These are phyloP conservation scores for Lachnellula subtilissima DNA, from an alignment of 2,329 filamentous ascomycete genomes.

Conservation along the genomic window DNA sequence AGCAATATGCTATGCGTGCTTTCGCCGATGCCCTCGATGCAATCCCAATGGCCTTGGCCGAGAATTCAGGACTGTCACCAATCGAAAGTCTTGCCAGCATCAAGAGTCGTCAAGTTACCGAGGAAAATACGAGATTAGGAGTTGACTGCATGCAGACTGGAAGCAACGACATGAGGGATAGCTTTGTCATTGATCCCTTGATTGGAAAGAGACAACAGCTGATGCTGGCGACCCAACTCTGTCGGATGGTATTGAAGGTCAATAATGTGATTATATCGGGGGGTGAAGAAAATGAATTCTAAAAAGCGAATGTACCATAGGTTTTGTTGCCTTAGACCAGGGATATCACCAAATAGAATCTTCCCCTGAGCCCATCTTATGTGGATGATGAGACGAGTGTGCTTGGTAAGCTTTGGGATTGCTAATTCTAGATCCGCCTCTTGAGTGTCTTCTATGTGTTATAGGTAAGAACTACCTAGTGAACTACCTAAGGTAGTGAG, in stretches of 20 bases:
- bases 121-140: slow-evolving; percentile 71
- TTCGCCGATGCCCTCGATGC: slow-evolving; percentile 93
- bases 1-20: slow-evolving; percentile 98
- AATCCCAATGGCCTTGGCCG: slow-evolving; percentile 90
- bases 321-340: slow-evolving; percentile 21
- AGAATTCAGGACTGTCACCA: slow-evolving; percentile 94
- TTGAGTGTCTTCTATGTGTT: no score
- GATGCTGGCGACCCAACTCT: slow-evolving; percentile 91
- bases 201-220: slow-evolving; percentile 98
- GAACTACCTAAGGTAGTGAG: no score
- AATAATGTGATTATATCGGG: slow-evolving; percentile 95
- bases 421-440: background rate
- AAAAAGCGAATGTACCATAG: slow-evolving; percentile 34
- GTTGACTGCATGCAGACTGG: slow-evolving; percentile 98
- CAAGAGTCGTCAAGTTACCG: slow-evolving; percentile 95
- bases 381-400: background rate
- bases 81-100: slow-evolving; percentile 93
- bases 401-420: background rate
- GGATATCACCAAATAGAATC: slow-evolving; percentile 13
- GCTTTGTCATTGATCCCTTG: slow-evolving; percentile 96
- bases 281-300: slow-evolving; percentile 82
- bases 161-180: slow-evolving; percentile 94
- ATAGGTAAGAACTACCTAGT: no score
- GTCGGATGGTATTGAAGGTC: slow-evolving; percentile 95
- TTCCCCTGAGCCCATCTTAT: background rate